A percentile compares a stretch with the other conserved stretches of the same genome.
phyloP scores from a whole-genome alignment of 495 filamentous ascomycete species.

The Penicillium fimorum region DNA sequence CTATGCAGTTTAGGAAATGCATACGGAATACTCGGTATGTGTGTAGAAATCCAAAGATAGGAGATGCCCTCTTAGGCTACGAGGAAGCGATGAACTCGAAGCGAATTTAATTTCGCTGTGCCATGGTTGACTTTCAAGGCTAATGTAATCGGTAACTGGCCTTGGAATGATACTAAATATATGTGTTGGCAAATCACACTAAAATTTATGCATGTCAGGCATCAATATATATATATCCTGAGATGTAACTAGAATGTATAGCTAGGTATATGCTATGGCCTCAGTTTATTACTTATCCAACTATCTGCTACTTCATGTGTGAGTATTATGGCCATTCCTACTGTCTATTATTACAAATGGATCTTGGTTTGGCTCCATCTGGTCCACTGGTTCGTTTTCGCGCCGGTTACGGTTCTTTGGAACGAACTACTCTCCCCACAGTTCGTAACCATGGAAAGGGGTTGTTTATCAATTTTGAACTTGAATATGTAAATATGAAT shows the following conservation, averaged over 20 bases:
- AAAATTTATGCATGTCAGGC: slow-evolving; percentile 10
- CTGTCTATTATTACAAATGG: background rate
- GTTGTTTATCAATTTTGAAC: too few relatives aligned
- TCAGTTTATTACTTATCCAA: background rate
- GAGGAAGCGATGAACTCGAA: slow-evolving; percentile 1
- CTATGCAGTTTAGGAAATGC: background rate
- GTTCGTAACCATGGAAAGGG: background rate
- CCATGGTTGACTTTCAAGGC: slow-evolving; percentile 22
- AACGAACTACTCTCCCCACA: slow-evolving; percentile 22
- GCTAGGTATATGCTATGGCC: background rate
- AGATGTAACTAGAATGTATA: background rate
- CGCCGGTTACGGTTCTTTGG: slow-evolving; percentile 10
- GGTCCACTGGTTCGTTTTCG: slow-evolving; percentile 21
- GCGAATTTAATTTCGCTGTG: background rate
- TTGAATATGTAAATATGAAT: too few relatives aligned
- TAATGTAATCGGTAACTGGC: too few relatives aligned
- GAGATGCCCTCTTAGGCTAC: background rate
- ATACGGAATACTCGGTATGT: background rate
- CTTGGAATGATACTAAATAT: background rate
- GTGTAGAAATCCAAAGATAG: background rate
- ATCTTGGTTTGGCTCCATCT: slow-evolving; percentile 8
- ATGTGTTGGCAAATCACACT: slow-evolving; percentile 20
- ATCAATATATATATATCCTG: slow-evolving; percentile 7
- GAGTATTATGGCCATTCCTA: background rate
- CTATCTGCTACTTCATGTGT: background rate